phyloP scores from a whole-genome alignment of 1,284 basidiomycete genomes.

The Cutaneotrichosporon curvatum region DNA sequence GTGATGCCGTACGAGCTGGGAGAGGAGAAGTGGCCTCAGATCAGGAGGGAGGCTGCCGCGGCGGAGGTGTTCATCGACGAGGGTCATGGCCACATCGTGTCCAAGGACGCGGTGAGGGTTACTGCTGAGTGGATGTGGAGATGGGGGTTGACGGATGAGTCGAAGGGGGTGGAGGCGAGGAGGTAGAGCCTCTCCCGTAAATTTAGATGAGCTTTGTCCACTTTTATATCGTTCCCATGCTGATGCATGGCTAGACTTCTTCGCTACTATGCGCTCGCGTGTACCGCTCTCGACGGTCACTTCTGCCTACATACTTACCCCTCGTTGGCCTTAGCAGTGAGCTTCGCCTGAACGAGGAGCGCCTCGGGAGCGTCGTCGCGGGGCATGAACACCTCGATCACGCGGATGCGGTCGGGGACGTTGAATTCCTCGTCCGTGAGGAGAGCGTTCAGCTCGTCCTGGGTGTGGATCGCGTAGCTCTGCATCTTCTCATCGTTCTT shows the following conservation, averaged over 20 bases:
- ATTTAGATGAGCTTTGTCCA: no score
- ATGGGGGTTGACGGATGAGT: conserved; percentile 1
- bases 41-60: not conserved
- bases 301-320: not conserved
- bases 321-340: conserved; percentile 43
- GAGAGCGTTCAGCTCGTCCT: conserved; percentile 53
- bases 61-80: not conserved
- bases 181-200: no score
- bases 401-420: conserved; percentile 35
- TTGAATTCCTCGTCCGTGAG: conserved; percentile 39
- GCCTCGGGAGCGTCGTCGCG: conserved; percentile 38
- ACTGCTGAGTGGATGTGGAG: conserved; percentile 8
- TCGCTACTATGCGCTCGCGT: no score
- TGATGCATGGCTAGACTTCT: no score
- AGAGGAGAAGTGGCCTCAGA: conserved; percentile 2
- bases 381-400: conserved; percentile 47
- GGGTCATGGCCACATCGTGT: conserved; percentile 6
- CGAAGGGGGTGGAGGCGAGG: no score
- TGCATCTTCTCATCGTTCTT: conserved; percentile 18
- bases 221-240: no score
- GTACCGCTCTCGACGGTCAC: no score
- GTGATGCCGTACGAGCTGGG: conserved; percentile 34
- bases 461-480: conserved; percentile 37
- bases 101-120: conserved; percentile 4
- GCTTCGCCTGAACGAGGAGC: conserved; percentile 43